These are phyloP conservation scores for Irpex rosettiformis DNA, from an alignment of 1,284 basidiomycete genomes.

Conservation along the genomic window DNA sequence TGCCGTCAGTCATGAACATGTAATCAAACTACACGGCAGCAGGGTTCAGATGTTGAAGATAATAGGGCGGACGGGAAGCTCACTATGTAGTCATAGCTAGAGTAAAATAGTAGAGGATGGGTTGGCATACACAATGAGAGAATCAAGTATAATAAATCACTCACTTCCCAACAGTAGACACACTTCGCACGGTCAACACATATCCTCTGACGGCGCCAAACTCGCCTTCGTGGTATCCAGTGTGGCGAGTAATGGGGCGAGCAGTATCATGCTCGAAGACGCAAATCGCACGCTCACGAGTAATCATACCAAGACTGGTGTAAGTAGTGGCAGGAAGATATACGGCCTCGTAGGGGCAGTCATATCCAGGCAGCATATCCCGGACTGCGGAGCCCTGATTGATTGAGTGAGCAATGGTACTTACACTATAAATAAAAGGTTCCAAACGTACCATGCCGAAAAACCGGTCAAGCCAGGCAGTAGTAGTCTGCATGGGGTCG, in stretches of 20 bases:
- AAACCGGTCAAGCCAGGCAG: constrained; percentile 63
- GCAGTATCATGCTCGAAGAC: constrained; percentile 61
- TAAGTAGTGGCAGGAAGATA: constrained; percentile 57
- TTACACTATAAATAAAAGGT: not conserved
- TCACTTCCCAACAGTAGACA: constrained; percentile 61
- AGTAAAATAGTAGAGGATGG: not conserved
- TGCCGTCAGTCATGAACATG: constrained; percentile 63
- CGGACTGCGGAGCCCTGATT: constrained; percentile 40
- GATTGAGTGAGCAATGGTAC: not conserved
- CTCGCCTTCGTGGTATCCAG: constrained; percentile 46
- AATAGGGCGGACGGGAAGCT: not conserved
- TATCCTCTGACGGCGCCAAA: constrained; percentile 60
- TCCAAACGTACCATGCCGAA: constrained; percentile 50
- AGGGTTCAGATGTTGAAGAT: not conserved
- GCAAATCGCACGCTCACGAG: constrained; percentile 53
- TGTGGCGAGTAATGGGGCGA: constrained; percentile 57
- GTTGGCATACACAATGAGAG: constrained; percentile 1
- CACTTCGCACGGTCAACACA: constrained; percentile 51
- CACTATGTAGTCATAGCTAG: constrained; percentile 46
- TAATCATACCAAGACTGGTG: constrained; percentile 38
- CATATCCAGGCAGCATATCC: constrained; percentile 59
- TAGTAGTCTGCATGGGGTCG: constrained; percentile 60
- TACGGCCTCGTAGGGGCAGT: constrained; percentile 60
- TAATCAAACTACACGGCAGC: constrained; percentile 60
- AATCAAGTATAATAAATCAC: constrained; percentile 23